phyloP scores from a whole-genome alignment of 129 eudicot genomes.

The Pseudognaphalium luteoalbum region DNA sequence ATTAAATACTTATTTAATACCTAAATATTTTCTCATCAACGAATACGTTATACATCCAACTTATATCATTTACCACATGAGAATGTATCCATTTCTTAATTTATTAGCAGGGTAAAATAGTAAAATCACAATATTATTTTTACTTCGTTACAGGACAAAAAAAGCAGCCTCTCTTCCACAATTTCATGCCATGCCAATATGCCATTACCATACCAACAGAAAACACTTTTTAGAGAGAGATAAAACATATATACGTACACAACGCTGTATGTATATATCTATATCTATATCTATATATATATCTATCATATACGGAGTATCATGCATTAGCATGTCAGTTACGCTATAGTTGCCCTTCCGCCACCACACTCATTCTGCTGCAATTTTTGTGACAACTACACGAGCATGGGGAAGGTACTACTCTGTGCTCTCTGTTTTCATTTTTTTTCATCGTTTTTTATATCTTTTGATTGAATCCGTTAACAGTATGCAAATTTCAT shows the following conservation, averaged over 20 bases:
- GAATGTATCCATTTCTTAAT: neutral
- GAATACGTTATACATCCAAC: no score
- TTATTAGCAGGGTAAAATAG: neutral
- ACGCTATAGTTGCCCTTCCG: slow-evolving; percentile 22
- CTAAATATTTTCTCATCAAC: no score
- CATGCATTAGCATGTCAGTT: slow-evolving; percentile 24
- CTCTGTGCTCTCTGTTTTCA: neutral
- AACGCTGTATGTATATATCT: neutral
- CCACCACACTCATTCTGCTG: slow-evolving; percentile 8
- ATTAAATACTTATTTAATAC: no score
- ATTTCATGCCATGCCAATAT: neutral
- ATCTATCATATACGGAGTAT: neutral
- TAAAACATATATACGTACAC: neutral
- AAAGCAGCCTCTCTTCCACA: neutral
- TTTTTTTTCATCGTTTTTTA: neutral
- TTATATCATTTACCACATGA: neutral
- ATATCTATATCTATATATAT: slow-evolving; percentile 4
- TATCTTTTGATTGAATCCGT: neutral
- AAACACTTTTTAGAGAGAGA: slow-evolving; percentile 17
- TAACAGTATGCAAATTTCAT: slow-evolving; percentile 5
- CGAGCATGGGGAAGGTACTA: neutral
- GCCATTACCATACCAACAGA: neutral
- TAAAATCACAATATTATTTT: neutral
- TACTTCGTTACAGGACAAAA: neutral
- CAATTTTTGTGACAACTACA: neutral